A percentile compares a stretch with the other conserved stretches of the same genome.
phyloP scores from a whole-genome alignment of 306 rosid genomes.

The Medicago ruthenica region DNA sequence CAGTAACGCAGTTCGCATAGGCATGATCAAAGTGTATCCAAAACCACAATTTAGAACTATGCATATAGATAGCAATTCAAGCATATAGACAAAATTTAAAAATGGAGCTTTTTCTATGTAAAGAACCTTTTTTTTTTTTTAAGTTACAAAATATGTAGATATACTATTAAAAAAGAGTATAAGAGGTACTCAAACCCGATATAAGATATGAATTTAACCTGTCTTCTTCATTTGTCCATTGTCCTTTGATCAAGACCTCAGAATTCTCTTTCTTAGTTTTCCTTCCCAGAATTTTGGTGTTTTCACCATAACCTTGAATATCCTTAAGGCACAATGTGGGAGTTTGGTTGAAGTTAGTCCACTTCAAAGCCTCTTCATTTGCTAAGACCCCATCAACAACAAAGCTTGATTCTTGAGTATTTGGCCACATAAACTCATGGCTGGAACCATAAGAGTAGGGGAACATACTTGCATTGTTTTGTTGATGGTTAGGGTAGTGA shows the following conservation, averaged over 20 bases:
- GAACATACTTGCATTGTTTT: conserved; percentile 27
- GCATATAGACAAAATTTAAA: neutral
- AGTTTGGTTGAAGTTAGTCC: conserved; percentile 38
- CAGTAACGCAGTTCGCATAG: neutral
- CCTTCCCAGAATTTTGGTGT: conserved; percentile 34
- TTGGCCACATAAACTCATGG: conserved; percentile 15
- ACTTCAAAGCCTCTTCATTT: conserved; percentile 43
- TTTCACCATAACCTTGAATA: conserved; percentile 13
- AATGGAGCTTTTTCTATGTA: neutral
- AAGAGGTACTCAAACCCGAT: neutral
- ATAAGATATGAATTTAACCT: conserved; percentile 45
- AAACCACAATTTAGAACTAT: neutral
- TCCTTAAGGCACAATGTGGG: conserved; percentile 37
- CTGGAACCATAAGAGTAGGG: conserved; percentile 36
- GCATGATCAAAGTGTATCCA: neutral
- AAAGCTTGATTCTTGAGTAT: conserved; percentile 30
- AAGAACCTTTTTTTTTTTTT: neutral
- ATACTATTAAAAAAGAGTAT: neutral
- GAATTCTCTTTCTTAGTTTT: conserved; percentile 46
- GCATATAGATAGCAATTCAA: neutral
- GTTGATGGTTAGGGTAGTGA: conserved; percentile 17
- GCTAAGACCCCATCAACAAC: conserved; percentile 28
- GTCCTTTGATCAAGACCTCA: conserved; percentile 64
- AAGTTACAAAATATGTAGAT: too few relatives aligned
- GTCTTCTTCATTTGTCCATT: conserved; percentile 81